Base-by-base conservation (phyloP, 2,329 filamentous ascomycete genomes). In the Penicillium sp. region DNA sequence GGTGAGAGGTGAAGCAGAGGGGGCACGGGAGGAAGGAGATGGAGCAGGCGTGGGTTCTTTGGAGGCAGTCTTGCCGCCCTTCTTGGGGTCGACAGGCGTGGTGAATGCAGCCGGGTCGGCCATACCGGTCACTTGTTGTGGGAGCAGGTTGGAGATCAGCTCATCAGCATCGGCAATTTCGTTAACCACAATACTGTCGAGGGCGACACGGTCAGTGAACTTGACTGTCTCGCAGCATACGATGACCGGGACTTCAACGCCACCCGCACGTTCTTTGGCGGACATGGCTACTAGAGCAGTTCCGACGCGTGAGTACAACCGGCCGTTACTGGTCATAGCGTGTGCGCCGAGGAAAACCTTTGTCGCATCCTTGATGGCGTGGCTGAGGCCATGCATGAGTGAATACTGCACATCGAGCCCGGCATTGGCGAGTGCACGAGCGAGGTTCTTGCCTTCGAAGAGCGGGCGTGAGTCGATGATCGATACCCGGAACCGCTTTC, bases 191-290 rank as follows among this genome's bases (percentile, higher is more conserved):
- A 97, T 87, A 20, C 89, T 91, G 70, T 97, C 93, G 11, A 94
- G 81, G 6, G 89, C 87, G 9, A 96, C 88, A 47, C 89, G 85
- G 59, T 89, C 84, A 61, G 93, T 87, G 67, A 97, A 96, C 71
- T 97, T 98, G 72, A 97, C 84, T 3, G 86, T 93, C 73, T 97
- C 91, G 68, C 89, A 95, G 49, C 94, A 86, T 3, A 94, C 88
- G 27, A 94, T 84, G 48, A 97, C 88, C 1, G 87, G 86, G 29
- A 90, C 80, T 47, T 85, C 84, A 16, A 82, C 76, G 4, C 69
- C 70, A 28, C 69, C 69, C 11, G 64, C 63, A 28, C 68, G 69
- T 46, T 86, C 81, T 42, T 84, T 81, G 5, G 90, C 91, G 34
- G 86, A 82, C 74, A 93, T 86, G 14, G 91, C 90, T 8, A 97